phyloP scores from a whole-genome alignment of 352 stramenopile genomes.

The Pythium plurisporium region DNA sequence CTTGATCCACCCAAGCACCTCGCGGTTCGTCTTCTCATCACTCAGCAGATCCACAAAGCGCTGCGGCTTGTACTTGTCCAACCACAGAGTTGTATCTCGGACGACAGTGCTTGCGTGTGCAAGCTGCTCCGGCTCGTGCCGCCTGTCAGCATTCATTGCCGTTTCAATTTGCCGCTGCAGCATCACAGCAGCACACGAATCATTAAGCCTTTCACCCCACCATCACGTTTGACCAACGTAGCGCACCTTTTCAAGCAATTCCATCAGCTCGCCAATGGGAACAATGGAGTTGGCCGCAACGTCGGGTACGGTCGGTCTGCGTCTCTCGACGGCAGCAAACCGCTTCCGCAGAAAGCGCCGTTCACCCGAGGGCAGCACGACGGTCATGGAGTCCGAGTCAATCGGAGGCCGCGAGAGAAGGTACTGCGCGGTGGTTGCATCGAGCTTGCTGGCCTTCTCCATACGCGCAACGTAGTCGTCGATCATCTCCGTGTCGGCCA shows the following conservation, averaged over 20 bases:
- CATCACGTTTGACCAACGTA: too few relatives aligned
- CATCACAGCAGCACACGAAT: not conserved
- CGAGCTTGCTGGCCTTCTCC: conserved; percentile 27
- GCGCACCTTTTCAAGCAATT: conserved; percentile 44
- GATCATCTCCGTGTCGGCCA: conserved; percentile 27
- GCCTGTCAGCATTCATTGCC: conserved; percentile 34
- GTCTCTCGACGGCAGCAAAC: conserved; percentile 9
- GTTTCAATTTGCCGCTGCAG: conserved; percentile 66
- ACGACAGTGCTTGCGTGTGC: too few relatives aligned
- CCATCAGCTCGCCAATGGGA: conserved; percentile 53
- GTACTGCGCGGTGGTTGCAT: conserved; percentile 35
- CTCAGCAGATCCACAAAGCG: conserved; percentile 94
- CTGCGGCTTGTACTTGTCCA: conserved; percentile 96
- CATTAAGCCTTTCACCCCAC: not conserved
- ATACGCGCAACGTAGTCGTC: conserved; percentile 26
- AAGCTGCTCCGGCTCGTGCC: conserved; percentile 10
- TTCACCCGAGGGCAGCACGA: conserved; percentile 48
- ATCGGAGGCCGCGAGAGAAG: conserved; percentile 57
- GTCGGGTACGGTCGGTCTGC: conserved; percentile 9
- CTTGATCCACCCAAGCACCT: conserved; percentile 94
- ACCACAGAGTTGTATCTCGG: conserved; percentile 79
- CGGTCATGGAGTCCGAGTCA: conserved; percentile 53
- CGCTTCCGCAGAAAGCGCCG: conserved; percentile 70
- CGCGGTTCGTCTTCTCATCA: conserved; percentile 95
- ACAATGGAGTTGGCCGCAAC: conserved; percentile 32